Conservation (phyloP, 2,329 filamentous ascomycete genomes). For the Torrubiellomyces zombiae region DNA sequence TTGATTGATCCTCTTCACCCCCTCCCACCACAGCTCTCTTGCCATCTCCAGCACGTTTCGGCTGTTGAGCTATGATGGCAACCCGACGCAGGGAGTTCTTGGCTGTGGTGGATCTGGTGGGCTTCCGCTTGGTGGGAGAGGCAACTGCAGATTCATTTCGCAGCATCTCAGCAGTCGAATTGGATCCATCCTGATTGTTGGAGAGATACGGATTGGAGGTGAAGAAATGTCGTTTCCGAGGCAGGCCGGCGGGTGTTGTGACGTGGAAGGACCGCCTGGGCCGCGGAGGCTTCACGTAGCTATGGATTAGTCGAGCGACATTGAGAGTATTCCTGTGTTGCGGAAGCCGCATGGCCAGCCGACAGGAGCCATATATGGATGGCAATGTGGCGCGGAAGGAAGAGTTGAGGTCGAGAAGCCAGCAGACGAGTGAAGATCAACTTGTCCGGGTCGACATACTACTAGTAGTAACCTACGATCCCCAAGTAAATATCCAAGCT, state of each 20-base stretch:
- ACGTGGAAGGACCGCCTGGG: conserved; percentile 27
- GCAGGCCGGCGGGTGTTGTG: conserved; percentile 23
- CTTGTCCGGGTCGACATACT: too few relatives aligned
- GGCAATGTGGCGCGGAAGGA: too few relatives aligned
- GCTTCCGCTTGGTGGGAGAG: conserved; percentile 25
- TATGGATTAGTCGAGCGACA: conserved; percentile 14
- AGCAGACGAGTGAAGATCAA: too few relatives aligned
- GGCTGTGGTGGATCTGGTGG: conserved; percentile 25
- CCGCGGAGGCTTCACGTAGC: conserved; percentile 10
- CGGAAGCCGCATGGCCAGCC: conserved; percentile 16
- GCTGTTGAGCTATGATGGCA: conserved; percentile 65
- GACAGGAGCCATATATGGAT: conserved; percentile 9
- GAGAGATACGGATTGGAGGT: conserved; percentile 44
- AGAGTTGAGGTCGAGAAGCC: too few relatives aligned
- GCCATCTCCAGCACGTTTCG: conserved; percentile 21
- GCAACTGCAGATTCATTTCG: conserved; percentile 6
- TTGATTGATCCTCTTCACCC: conserved; percentile 20
- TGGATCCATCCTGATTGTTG: conserved; percentile 10
- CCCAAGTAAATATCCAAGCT: too few relatives aligned
- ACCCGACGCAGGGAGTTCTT: conserved; percentile 71
- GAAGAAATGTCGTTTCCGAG: conserved; percentile 46
- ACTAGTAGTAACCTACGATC: too few relatives aligned
- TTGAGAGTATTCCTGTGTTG: conserved; percentile 16
- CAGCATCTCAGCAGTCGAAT: conserved; percentile 6
- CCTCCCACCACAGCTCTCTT: conserved; percentile 7